phyloP scores from a whole-genome alignment of 441 rosid species.

The Bocquillonia castaneifolia region DNA sequence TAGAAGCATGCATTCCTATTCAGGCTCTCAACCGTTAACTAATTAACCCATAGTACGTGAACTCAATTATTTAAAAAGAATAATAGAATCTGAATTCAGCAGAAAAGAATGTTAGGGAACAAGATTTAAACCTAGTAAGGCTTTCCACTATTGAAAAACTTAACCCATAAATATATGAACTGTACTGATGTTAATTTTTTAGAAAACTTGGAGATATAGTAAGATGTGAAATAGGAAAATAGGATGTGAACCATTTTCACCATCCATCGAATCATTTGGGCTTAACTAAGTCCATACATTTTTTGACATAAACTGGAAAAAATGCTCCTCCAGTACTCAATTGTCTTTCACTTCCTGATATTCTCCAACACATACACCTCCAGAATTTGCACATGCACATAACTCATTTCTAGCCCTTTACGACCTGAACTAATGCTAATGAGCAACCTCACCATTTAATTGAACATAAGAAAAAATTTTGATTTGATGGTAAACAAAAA shows the following conservation, averaged over 20 bases:
- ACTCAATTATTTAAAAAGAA: background rate
- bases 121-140: background rate
- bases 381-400: background rate
- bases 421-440: background rate
- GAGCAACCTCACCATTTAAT: background rate
- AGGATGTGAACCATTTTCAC: background rate
- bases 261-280: background rate
- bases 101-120: background rate
- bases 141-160: background rate
- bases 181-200: too few relatives aligned
- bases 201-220: background rate
- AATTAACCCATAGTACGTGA: background rate
- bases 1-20: background rate
- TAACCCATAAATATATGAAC: background rate
- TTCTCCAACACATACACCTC: background rate
- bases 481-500: background rate
- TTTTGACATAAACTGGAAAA: too few relatives aligned
- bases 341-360: background rate
- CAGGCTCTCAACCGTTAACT: background rate
- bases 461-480: too few relatives aligned
- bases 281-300: too few relatives aligned
- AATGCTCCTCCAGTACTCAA: background rate
- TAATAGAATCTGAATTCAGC: background rate
- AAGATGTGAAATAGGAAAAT: background rate
- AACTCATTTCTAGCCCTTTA: background rate